These are phyloP conservation scores for Lathyrus sativus DNA, from an alignment of 306 rosid species.

Conservation along the genomic window DNA sequence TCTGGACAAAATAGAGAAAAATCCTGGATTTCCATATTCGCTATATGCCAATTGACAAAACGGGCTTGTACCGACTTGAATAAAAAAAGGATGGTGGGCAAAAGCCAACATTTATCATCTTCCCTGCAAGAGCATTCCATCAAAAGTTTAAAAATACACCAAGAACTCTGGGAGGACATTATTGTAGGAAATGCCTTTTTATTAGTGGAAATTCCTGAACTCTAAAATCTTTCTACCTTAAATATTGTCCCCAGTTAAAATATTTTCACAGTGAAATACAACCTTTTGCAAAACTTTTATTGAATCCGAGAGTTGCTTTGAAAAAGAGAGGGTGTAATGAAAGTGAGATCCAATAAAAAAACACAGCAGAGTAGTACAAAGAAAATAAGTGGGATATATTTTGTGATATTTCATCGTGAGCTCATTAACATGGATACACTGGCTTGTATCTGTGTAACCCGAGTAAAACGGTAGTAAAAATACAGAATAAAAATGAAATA, in stretches of 20 bases:
- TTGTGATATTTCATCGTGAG: constrained; percentile 6
- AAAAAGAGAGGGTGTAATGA: not conserved
- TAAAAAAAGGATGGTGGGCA: constrained; percentile 78
- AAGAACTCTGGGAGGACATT: not conserved
- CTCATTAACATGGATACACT: constrained; percentile 2
- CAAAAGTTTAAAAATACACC: constrained; percentile 11
- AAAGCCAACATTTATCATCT: constrained; percentile 89
- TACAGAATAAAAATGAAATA: constrained; percentile 8
- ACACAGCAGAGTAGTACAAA: not conserved
- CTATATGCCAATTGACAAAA: constrained; percentile 89
- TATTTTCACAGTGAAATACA: constrained; percentile 5
- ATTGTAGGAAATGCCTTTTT: constrained; percentile 8
- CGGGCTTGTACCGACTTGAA: constrained; percentile 81
- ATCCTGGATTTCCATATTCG: constrained; percentile 83
- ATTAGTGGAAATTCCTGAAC: constrained; percentile 5
- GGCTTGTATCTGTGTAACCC: not conserved
- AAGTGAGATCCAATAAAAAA: not conserved
- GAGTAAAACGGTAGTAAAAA: not conserved
- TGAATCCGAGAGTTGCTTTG: not conserved
- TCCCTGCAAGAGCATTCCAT: constrained; percentile 64
- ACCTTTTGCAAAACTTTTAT: not conserved
- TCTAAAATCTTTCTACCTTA: constrained; percentile 6
- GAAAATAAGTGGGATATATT: not conserved
- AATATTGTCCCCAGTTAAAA: constrained; percentile 8
- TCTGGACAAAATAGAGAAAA: constrained; percentile 82